A percentile compares a stretch with the other conserved stretches of the same genome.
Conservation (phyloP, 1,284 basidiomycete genomes). For the Pyrrhoderma noxium region DNA sequence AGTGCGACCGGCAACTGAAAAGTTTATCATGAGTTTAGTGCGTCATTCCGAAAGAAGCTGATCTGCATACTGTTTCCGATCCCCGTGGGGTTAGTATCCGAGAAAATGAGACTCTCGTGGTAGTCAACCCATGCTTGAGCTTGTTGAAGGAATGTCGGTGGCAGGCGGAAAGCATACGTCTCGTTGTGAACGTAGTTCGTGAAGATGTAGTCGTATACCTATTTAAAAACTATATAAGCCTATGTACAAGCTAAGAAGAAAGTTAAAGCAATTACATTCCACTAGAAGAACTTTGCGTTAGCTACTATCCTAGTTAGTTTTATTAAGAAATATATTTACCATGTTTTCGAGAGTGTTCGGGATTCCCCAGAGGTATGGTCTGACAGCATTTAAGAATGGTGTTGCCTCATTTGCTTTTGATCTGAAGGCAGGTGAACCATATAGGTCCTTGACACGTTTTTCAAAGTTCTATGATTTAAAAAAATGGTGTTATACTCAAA, state of each 20-base stretch:
- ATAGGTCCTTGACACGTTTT: constrained; percentile 26
- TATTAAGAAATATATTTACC: constrained; percentile 22
- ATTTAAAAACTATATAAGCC: not conserved
- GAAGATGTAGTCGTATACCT: constrained; percentile 47
- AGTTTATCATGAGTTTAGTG: not conserved
- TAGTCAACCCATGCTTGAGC: constrained; percentile 43
- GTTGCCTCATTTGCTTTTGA: constrained; percentile 28
- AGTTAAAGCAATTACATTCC: constrained; percentile 27
- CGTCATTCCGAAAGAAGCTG: not conserved
- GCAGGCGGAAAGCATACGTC: constrained; percentile 28
- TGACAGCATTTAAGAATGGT: constrained; percentile 35
- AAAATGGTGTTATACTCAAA: not conserved
- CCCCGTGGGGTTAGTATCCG: constrained; percentile 29
- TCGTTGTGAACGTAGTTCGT: constrained; percentile 44
- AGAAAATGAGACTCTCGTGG: constrained; percentile 45
- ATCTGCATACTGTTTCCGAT: constrained; percentile 35
- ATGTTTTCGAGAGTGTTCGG: constrained; percentile 37
- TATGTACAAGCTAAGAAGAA: too few relatives aligned
- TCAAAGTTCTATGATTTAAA: constrained; percentile 25
- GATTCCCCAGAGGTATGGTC: constrained; percentile 36
- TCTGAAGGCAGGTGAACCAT: constrained; percentile 32
- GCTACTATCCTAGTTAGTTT: not conserved
- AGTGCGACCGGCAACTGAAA: constrained; percentile 70
- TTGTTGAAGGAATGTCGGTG: constrained; percentile 30
- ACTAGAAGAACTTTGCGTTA: constrained; percentile 22